phyloP scores from a whole-genome alignment of 768 basidiomycete genomes.

The Coprinopsis sp. region DNA sequence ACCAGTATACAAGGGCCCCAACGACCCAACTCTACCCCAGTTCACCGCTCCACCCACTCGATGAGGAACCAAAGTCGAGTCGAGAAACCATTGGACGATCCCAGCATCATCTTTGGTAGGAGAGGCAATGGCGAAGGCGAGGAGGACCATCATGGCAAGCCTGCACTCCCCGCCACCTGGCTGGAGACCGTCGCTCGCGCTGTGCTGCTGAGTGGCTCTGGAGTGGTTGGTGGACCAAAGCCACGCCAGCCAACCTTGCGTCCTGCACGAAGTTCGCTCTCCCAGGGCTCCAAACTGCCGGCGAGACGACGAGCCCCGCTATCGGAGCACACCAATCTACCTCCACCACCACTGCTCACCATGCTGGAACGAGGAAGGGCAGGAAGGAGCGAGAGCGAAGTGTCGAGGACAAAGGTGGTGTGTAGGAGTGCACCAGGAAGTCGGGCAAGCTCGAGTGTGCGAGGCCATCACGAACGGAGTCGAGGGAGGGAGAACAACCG shows the following conservation, averaged over 20 bases:
- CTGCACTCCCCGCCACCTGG: slow-evolving; percentile 69
- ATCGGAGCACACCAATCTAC: slow-evolving; percentile 33
- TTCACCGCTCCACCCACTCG: slow-evolving; percentile 27
- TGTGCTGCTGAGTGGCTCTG: slow-evolving; percentile 49
- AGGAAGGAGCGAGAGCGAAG: slow-evolving; percentile 31
- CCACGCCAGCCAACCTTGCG: slow-evolving; percentile 12
- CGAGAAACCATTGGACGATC: slow-evolving; percentile 8
- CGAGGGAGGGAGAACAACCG: slow-evolving; percentile 17
- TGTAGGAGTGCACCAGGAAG: slow-evolving; percentile 71
- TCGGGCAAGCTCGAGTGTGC: slow-evolving; percentile 45
- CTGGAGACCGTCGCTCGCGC: slow-evolving; percentile 66
- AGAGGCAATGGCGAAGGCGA: slow-evolving; percentile 28
- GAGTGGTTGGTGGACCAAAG: slow-evolving; percentile 41
- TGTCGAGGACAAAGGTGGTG: slow-evolving; percentile 53
- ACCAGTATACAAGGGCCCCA: slow-evolving; percentile 33
- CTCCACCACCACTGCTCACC: slow-evolving; percentile 35
- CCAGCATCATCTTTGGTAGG: slow-evolving; percentile 9
- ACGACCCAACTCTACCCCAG: slow-evolving; percentile 31
- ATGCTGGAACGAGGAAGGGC: slow-evolving; percentile 33
- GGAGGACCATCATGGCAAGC: slow-evolving; percentile 24
- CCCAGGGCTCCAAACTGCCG: slow-evolving; percentile 26
- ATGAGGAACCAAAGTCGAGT: slow-evolving; percentile 23
- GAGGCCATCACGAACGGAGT: no score
- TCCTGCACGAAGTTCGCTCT: slow-evolving; percentile 36
- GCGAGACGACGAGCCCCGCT: slow-evolving; percentile 22